Base-by-base conservation (phyloP, 345 rosid species). In the Brassica carinata region DNA sequence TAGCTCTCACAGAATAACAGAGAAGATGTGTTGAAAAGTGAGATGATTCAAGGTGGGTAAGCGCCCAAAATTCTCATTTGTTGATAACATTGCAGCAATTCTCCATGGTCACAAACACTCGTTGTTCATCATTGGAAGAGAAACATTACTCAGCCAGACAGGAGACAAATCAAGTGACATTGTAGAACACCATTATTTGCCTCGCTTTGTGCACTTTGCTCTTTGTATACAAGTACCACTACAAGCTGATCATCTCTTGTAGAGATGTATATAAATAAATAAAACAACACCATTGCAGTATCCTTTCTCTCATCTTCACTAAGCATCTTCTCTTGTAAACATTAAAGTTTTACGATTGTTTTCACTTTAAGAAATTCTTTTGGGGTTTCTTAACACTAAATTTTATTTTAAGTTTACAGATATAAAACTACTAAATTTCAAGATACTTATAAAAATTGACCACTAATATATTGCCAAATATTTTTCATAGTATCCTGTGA, bases 81-180 rank as follows among this genome's bases (percentile, higher is more conserved):
- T 70, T 71, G 53, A n/a, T 71, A 53, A 70, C 27, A 30, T 55
- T 36, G 61, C 55, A 64, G 48, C 64, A 64, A 57, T 18, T 10
- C 62, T 64, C 23, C 34, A 11, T 80, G 62, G 27, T 23, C 70
- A 14, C 67, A 59, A 30, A 29, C 77, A 73, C 38, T 67, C 71
- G 45, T 57, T 66, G 73, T 36, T 83, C 82, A 17, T 79, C 77
- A n/a, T 73, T 83, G 23, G 40, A 17, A 77, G 72, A 2, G 81
- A 79, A 68, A 82, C 15, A 4, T 61, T 26, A 73, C 10, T 83
- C 72, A 36, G 75, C 72, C 43, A 81, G 75, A 71, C 30, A 34
- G 66, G 33, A 64, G 67, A 58, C 19, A 15, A 38, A 33, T 5
- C 38, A 79, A 55, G 87, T 74, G 43, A 83, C 27, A 55, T 19